Evolutionary conservation across 2,329 filamentous ascomycete genomes (phyloP).

Genomic region (Cladobotryum protrusum): DNA sequence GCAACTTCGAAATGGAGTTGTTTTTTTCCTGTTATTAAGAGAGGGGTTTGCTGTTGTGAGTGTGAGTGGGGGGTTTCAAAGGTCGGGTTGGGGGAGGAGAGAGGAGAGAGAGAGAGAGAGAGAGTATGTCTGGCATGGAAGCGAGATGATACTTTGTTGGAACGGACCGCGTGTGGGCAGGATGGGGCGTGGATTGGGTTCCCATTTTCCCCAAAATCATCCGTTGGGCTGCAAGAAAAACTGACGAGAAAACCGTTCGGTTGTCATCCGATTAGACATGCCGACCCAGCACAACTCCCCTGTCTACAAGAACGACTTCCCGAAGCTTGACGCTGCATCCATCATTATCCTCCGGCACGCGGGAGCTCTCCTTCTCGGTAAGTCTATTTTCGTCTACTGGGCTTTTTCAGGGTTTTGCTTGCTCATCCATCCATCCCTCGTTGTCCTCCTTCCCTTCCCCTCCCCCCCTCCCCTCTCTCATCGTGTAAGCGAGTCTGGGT

Average conservation of each 20-base stretch:
- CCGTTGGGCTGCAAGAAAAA: background rate
- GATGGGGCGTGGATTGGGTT: too few species aligned
- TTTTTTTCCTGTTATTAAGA: background rate
- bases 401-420: background rate
- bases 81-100: too few species aligned
- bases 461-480: too few species aligned
- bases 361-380: conserved; percentile 50
- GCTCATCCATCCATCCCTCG: too few species aligned
- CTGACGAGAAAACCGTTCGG: background rate
- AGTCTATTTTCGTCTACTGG: background rate
- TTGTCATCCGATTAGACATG: conserved; percentile 36
- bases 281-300: conserved; percentile 51
- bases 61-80: background rate
- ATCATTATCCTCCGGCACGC: conserved; percentile 46
- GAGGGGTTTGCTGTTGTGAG: background rate
- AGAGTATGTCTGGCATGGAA: too few species aligned
- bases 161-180: too few species aligned
- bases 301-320: conserved; percentile 42
- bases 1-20: background rate
- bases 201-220: too few species aligned
- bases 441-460: too few species aligned
- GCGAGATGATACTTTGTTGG: too few species aligned
- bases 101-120: too few species aligned
- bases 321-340: conserved; percentile 45
- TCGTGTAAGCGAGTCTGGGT: too few species aligned